phyloP scores from a whole-genome alignment of 2,329 filamentous ascomycete species.

The Pseudogymnoascus sp. region DNA sequence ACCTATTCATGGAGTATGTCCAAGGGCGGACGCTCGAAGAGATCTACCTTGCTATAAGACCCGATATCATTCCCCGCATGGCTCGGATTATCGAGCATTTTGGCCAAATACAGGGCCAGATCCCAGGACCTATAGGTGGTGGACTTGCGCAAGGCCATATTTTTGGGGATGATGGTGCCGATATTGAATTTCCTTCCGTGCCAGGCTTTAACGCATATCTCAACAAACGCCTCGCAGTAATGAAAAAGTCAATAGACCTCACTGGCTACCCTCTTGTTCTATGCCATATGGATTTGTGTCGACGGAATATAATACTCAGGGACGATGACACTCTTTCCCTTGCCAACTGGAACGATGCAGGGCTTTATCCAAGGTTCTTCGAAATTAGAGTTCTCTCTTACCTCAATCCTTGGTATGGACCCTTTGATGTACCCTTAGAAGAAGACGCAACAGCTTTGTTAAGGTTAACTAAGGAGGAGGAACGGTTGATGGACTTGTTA shows the following conservation, averaged over 20 bases:
- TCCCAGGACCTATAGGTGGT: conserved; percentile 18
- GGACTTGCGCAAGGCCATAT: conserved; percentile 16
- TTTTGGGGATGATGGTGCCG: conserved; percentile 16
- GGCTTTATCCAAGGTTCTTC: conserved; percentile 21
- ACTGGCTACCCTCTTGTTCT: conserved; percentile 21
- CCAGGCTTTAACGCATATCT: not conserved
- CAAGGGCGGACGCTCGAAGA: conserved; percentile 15
- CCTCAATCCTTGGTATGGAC: conserved; percentile 13
- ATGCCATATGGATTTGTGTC: conserved; percentile 23
- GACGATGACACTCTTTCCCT: conserved; percentile 20
- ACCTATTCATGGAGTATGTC: conserved; percentile 23
- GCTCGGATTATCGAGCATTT: conserved; percentile 16
- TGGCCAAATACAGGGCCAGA: conserved; percentile 11
- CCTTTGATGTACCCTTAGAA: conserved; percentile 15
- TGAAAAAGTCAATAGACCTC: conserved; percentile 15
- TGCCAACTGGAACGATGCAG: conserved; percentile 21
- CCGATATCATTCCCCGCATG: conserved; percentile 15
- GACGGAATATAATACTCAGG: conserved; percentile 22
- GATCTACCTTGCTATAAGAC: conserved; percentile 11
- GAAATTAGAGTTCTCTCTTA: conserved; percentile 18
- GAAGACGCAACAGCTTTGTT: conserved; percentile 13
- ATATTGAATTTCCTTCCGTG: not conserved
- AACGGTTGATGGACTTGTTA: conserved; percentile 17
- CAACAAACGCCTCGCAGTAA: not conserved
- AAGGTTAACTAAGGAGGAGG: conserved; percentile 19